A percentile compares a stretch with the other conserved stretches of the same genome.
phyloP scores from a whole-genome alignment of 2,329 filamentous ascomycete species.

The Neonectria faginata region DNA sequence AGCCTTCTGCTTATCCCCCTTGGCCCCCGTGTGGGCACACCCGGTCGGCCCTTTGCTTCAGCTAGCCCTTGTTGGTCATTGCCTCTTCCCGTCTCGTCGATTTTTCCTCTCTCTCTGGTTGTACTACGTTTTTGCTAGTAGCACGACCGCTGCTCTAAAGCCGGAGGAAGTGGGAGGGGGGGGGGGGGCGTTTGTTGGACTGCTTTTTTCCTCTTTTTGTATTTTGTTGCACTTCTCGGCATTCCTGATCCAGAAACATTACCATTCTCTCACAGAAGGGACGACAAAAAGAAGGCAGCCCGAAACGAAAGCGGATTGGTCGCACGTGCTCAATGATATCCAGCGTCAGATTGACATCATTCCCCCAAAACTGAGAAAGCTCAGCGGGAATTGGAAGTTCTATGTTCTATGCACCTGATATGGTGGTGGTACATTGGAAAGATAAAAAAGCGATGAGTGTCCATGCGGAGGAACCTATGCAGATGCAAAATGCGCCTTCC shows the following conservation, averaged over 20 bases:
- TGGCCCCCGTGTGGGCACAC: not conserved
- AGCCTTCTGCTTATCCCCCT: not conserved
- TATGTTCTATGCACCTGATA: constrained; percentile 10
- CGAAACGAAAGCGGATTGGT: constrained; percentile 1
- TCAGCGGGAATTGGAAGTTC: constrained; percentile 7
- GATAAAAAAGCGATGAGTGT: constrained; percentile 5
- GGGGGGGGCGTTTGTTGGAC: constrained; percentile 8
- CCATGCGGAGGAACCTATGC: constrained; percentile 2
- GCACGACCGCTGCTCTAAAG: not conserved
- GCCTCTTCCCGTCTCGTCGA: not conserved
- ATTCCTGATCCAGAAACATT: constrained; percentile 1
- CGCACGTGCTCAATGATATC: constrained; percentile 8
- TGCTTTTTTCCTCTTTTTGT: constrained; percentile 3
- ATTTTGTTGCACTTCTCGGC: constrained; percentile 6
- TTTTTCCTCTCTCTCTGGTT: constrained; percentile 10
- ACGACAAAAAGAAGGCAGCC: not conserved
- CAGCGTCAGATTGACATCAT: constrained; percentile 15
- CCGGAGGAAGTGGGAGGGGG: constrained; percentile 3
- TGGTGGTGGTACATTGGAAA: constrained; percentile 10
- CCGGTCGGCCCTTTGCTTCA: constrained; percentile 9
- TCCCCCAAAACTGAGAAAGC: not conserved
- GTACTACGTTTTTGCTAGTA: constrained; percentile 9
- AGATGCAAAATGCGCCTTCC: constrained; percentile 11
- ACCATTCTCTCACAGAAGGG: not conserved
- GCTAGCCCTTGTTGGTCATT: constrained; percentile 6